Evolutionary conservation across 257 asterid genomes (phyloP).

Genomic region (Primulina tabacum): DNA sequence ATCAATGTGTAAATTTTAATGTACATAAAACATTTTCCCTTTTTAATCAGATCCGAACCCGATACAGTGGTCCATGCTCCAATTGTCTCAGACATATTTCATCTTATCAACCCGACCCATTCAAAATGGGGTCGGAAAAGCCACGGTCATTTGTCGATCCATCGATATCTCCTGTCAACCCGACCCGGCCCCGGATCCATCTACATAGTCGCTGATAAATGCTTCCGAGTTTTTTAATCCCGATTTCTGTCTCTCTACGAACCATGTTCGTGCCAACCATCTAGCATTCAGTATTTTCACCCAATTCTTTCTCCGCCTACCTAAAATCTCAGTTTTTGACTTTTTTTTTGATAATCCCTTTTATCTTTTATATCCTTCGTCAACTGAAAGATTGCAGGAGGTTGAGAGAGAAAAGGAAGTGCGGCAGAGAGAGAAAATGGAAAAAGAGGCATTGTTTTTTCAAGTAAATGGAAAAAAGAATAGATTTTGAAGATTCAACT

Average conservation of each 20-base stretch:
- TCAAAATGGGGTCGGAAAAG: no score
- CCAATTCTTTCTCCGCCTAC: conserved; percentile 17
- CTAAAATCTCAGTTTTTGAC: conserved; percentile 32
- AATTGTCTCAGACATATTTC: no score
- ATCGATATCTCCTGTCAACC: no score
- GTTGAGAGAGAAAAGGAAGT: conserved; percentile 18
- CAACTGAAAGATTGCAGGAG: conserved; percentile 38
- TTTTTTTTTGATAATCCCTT: conserved; percentile 3
- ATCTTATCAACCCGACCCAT: no score
- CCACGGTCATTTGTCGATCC: no score
- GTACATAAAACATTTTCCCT: no score
- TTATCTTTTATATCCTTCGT: conserved; percentile 39
- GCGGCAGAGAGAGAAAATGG: conserved; percentile 17
- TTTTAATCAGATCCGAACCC: neutral
- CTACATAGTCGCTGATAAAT: neutral
- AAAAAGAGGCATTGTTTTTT: neutral
- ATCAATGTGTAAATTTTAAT: no score
- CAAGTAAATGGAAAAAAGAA: conserved; percentile 16
- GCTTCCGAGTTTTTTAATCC: conserved; percentile 23
- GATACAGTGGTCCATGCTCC: neutral
- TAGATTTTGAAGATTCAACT: conserved; percentile 33
- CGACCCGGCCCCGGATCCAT: neutral
- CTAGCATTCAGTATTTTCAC: conserved; percentile 20
- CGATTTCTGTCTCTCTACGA: conserved; percentile 4
- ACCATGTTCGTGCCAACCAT: conserved; percentile 9